Evolutionary conservation across 768 basidiomycete species (phyloP).

Genomic region (Rhodotorula sphaerocarpa): DNA sequence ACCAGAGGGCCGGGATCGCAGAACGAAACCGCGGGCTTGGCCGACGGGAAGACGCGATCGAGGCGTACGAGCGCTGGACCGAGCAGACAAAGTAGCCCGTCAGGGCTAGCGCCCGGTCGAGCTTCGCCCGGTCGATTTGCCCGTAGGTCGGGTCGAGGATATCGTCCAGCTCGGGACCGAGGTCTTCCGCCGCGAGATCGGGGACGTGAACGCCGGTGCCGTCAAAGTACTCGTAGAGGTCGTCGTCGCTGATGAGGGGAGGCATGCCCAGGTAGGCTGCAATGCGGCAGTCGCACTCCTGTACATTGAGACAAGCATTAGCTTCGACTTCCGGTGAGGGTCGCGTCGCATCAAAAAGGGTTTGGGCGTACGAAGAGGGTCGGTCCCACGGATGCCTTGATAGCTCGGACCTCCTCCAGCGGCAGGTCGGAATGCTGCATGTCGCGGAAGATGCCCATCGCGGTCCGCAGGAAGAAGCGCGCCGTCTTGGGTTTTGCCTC

Average conservation of each 20-base stretch:
- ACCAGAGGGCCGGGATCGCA: conserved; percentile 14
- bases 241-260: conserved; percentile 24
- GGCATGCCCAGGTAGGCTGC: conserved; percentile 25
- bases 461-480: conserved; percentile 32
- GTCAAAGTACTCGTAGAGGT: conserved; percentile 28
- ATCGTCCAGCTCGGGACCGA: conserved; percentile 8
- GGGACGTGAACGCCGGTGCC: conserved; percentile 29
- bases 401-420: not conserved
- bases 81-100: conserved; percentile 30
- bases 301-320: not conserved
- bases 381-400: conserved; percentile 17
- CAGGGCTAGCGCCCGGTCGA: conserved; percentile 19
- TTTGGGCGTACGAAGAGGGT: conserved; percentile 17
- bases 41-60: conserved; percentile 6
- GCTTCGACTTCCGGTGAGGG: not conserved
- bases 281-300: conserved; percentile 27
- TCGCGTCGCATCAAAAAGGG: too few species aligned
- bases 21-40: conserved; percentile 7
- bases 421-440: conserved; percentile 20
- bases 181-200: conserved; percentile 23
- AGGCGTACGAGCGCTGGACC: conserved; percentile 19
- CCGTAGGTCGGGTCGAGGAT: conserved; percentile 13
- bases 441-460: conserved; percentile 29
- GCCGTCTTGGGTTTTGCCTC: conserved; percentile 25
- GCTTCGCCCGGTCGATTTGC: conserved; percentile 6